phyloP scores from a whole-genome alignment of 352 stramenopile species.

The Phytophthora palmivora region DNA sequence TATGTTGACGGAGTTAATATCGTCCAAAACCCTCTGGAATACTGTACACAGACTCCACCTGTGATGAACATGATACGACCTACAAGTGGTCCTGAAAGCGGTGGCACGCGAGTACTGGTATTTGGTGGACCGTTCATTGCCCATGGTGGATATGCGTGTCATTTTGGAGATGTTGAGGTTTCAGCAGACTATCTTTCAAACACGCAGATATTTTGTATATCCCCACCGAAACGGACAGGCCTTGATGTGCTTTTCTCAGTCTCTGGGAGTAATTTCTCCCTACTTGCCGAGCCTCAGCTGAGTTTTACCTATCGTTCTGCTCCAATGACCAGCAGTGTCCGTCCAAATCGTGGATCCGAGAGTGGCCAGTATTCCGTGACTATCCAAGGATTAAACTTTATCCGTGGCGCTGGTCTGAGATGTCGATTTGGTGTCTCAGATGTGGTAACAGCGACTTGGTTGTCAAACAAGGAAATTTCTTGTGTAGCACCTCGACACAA shows the following conservation, averaged over 20 bases:
- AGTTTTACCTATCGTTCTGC: slow-evolving; percentile 36
- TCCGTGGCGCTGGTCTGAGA: slow-evolving; percentile 34
- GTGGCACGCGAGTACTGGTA: slow-evolving; percentile 50
- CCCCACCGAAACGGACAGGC: slow-evolving; percentile 26
- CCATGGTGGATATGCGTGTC: slow-evolving; percentile 29
- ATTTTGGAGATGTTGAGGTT: slow-evolving; percentile 31
- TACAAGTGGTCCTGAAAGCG: slow-evolving; percentile 35
- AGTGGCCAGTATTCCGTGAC: slow-evolving; percentile 32
- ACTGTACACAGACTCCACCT: slow-evolving; percentile 12
- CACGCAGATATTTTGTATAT: slow-evolving; percentile 42
- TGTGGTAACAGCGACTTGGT: slow-evolving; percentile 40
- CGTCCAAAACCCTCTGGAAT: slow-evolving; percentile 6
- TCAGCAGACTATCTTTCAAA: slow-evolving; percentile 33
- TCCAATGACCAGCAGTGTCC: slow-evolving; percentile 19
- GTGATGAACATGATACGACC: slow-evolving; percentile 41
- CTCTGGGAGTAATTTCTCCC: slow-evolving; percentile 16
- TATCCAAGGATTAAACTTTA: slow-evolving; percentile 47
- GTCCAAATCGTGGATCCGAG: slow-evolving; percentile 40
- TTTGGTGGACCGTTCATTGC: slow-evolving; percentile 36
- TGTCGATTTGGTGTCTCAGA: slow-evolving; percentile 54
- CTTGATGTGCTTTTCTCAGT: slow-evolving; percentile 38
- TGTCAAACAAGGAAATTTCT: slow-evolving; percentile 38
- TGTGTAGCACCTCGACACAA: slow-evolving; percentile 40
- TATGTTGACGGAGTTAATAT: slow-evolving; percentile 22
- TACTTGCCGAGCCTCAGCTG: not conserved